Conservation (phyloP, 2,329 filamentous ascomycete genomes). For the Talaromyces islandicus region DNA sequence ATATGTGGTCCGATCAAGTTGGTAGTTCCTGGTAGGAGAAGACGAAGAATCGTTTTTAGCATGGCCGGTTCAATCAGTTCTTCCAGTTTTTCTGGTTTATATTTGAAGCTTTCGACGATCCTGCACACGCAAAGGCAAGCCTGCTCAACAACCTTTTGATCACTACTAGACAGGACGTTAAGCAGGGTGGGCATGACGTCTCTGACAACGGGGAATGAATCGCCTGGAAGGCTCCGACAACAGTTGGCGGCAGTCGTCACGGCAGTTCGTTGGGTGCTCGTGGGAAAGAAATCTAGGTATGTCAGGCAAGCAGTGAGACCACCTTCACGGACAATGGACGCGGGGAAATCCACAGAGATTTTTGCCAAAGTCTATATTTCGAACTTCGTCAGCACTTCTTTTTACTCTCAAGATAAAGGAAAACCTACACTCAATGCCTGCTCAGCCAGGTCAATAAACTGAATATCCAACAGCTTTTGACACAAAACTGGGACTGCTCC, state of each 20-base stretch:
- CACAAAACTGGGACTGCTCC: constrained; percentile 91
- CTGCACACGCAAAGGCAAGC: constrained; percentile 91
- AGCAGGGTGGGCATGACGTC: constrained; percentile 96
- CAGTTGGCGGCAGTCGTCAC: constrained; percentile 98
- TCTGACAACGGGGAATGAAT: constrained; percentile 83
- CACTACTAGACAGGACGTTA: constrained; percentile 82
- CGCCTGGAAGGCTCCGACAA: constrained; percentile 91
- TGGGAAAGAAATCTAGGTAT: constrained; percentile 95
- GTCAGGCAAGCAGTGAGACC: constrained; percentile 92
- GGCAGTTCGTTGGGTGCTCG: constrained; percentile 90
- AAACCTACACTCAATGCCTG: constrained; percentile 73
- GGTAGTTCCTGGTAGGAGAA: constrained; percentile 87
- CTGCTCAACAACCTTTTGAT: constrained; percentile 95
- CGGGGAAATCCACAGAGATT: constrained; percentile 92
- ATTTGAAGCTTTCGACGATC: constrained; percentile 95
- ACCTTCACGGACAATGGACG: constrained; percentile 90
- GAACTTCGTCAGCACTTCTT: not conserved
- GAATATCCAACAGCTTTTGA: constrained; percentile 90
- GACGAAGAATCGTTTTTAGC: constrained; percentile 74
- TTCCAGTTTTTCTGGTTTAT: constrained; percentile 80
- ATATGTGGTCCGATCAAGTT: constrained; percentile 92
- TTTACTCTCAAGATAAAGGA: not conserved
- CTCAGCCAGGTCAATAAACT: constrained; percentile 95
- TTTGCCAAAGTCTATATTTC: constrained; percentile 76
- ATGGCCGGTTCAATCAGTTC: constrained; percentile 85